Base-by-base conservation (phyloP, 202 grass and related monocot species). In the Digitaria exilis region DNA sequence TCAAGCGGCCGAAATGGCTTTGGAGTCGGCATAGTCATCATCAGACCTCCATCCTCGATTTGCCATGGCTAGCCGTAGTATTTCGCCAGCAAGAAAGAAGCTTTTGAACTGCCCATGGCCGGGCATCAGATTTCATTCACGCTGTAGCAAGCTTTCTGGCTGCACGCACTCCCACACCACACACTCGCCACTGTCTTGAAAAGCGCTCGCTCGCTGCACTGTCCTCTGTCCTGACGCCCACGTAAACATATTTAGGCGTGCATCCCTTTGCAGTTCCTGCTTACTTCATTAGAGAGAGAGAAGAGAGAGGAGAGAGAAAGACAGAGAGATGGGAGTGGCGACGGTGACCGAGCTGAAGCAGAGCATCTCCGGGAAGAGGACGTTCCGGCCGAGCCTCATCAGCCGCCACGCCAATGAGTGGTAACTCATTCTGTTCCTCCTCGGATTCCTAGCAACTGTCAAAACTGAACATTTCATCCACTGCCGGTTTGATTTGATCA, bases 321-420 rank as follows among this genome's bases (percentile, higher is more conserved):
- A 82, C 59, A 81, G 55, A 78, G 83, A 71, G 82, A 97, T 98
- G 95, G 95, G 90, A 15, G 95, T 93, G 61, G 92, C 95, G 71
- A 95, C 89, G 67, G 92, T 98, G 73, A 93, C 87, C 25, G 95
- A 93, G 87, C 82, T 91, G 90, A 95, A 92, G 88, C 95, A 98
- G 90, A 98, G 88, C 76, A 82, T 95, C 76, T 94, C 92, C 77
- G 92, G 92, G 76, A 98, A 98, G 90, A 93, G 93, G 86, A 81
- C 89, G 18, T 95, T 93, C 77, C 73, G 95, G 73, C 71, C 90
- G 5, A 95, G 87, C 86, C 79, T 98, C 49, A 89, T 83, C 71
- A 91, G 58, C 76, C 90, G 90, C 16, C 95, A 97, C 35, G 86
- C 88, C 32, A 90, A 88, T 24, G 95, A 97, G 85, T 97, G 95